Evolutionary conservation across 2,329 filamentous ascomycete genomes (phyloP), one percentile per base, ranked within the genome.

Genomic region (Grosmannia clavigera): DNA sequence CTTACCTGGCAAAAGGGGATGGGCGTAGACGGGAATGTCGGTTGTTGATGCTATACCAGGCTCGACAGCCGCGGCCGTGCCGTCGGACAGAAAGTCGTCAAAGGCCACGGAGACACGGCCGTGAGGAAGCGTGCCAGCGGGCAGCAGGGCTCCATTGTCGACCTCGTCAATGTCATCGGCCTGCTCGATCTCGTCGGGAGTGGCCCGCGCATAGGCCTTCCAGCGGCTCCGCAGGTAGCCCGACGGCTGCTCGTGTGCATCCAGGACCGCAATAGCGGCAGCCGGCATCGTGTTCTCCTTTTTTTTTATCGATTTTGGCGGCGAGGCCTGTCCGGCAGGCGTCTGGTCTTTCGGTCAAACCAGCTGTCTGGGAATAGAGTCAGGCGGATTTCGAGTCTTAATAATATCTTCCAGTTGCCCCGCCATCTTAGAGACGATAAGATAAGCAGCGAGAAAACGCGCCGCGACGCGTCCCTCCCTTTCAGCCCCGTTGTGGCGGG

Each of bases 171-270:
- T 80, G 19, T 80, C 76, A 25, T 78, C 73, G 64, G 84, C 79
- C 11, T 74, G 65, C 7, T 76, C 67, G n/a, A 88, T 71, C 1
- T 76, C 75, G 9, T 72, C 67, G 3, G 78, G 71, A 0, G 84
- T 79, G 46, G 82, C 77, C 64, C 81, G 86, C 29, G 86, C 83
- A 66, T 86, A 90, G 51, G 74, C 75, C 71, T 96, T 96, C 81
- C 90, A 96, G 59, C 84, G 75, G 54, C 80, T 75, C 63, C 85
- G 84, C 65, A 96, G 77, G 57, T 77, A 72, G 14, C 85, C 82
- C 3, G 91, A 88, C 1, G 91, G 89, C 66, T 85, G 84, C 71
- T 90, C 84, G 70, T 92, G 83, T 33, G 91, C 86, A 72, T 95
- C 87, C 3, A 92, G 75, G 25, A 78, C 75, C 31, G 70, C 72